A percentile compares a stretch with the other conserved stretches of the same genome.
These are phyloP conservation scores for Camelina hispida DNA, from an alignment of 345 rosid genomes.

Conservation along the genomic window DNA sequence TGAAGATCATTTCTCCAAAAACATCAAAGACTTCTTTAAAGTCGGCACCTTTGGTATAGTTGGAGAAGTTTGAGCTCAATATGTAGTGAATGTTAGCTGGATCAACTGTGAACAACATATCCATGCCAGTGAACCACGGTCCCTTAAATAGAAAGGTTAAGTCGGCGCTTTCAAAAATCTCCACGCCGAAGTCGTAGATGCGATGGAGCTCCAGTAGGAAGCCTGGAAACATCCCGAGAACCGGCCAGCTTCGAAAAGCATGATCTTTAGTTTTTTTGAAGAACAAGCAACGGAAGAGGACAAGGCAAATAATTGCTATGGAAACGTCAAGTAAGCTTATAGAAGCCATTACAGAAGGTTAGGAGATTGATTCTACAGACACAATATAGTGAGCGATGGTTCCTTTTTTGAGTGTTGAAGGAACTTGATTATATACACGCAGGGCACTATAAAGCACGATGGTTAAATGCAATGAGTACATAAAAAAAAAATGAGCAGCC, in stretches of 20 bases:
- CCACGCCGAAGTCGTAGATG: slow-evolving; percentile 31
- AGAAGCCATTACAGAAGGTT: slow-evolving; percentile 9
- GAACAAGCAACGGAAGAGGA: background rate
- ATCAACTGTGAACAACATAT: slow-evolving; percentile 35
- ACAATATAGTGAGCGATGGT: slow-evolving; percentile 12
- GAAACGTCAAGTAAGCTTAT: slow-evolving; percentile 23
- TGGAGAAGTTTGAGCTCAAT: slow-evolving; percentile 39
- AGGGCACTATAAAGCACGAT: background rate
- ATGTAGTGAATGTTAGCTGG: slow-evolving; percentile 44
- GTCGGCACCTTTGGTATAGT: slow-evolving; percentile 42
- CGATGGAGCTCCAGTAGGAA: background rate
- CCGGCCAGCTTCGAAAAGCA: slow-evolving; percentile 26
- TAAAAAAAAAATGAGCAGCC: too few species aligned
- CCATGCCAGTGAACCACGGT: slow-evolving; percentile 31
- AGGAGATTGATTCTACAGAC: background rate
- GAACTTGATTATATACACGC: slow-evolving; percentile 11
- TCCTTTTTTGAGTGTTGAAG: background rate
- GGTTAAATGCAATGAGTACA: background rate
- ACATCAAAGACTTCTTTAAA: slow-evolving; percentile 39
- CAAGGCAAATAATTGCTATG: slow-evolving; percentile 18
- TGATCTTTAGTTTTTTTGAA: slow-evolving; percentile 11
- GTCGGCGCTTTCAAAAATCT: slow-evolving; percentile 14
- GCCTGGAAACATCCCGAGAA: slow-evolving; percentile 35
- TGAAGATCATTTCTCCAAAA: slow-evolving; percentile 44
- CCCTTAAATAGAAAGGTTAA: slow-evolving; percentile 41